These are phyloP conservation scores for Coemansia asiatica DNA, from an alignment of 192 early-diverging fungal species.

Conservation along the genomic window DNA sequence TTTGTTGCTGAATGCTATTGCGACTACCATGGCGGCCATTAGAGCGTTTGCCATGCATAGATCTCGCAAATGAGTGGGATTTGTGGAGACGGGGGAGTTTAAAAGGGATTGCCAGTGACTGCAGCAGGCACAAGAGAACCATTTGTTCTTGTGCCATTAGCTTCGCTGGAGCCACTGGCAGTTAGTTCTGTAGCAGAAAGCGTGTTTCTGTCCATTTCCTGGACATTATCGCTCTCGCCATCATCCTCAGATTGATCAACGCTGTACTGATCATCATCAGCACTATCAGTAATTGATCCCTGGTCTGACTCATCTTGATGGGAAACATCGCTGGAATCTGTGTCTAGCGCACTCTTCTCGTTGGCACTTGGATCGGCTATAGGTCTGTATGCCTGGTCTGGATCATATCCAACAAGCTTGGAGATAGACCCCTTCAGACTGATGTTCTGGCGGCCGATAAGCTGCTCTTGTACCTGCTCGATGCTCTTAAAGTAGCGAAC, in stretches of 20 bases:
- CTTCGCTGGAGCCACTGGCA: constrained; percentile 38
- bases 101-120: constrained; percentile 53
- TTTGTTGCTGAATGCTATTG: background rate
- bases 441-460: constrained; percentile 72
- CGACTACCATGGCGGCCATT: background rate
- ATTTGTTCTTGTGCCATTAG: constrained; percentile 21
- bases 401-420: constrained; percentile 21
- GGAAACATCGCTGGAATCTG: background rate
- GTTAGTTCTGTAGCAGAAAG: constrained; percentile 10
- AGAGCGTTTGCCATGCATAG: background rate
- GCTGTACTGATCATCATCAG: constrained; percentile 11
- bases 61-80: constrained; percentile 19
- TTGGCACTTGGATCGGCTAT: background rate
- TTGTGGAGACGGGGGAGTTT: constrained; percentile 52
- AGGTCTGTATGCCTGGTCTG: background rate
- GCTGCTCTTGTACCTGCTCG: constrained; percentile 76
- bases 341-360: background rate
- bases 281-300: background rate
- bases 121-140: constrained; percentile 36
- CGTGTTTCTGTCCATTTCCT: background rate
- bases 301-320: background rate
- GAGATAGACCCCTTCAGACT: constrained; percentile 65
- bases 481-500: constrained; percentile 89
- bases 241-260: background rate
- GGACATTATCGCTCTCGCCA: constrained; percentile 9